phyloP scores from a whole-genome alignment of 768 basidiomycete genomes.

The Leccinellum rugosiceps region DNA sequence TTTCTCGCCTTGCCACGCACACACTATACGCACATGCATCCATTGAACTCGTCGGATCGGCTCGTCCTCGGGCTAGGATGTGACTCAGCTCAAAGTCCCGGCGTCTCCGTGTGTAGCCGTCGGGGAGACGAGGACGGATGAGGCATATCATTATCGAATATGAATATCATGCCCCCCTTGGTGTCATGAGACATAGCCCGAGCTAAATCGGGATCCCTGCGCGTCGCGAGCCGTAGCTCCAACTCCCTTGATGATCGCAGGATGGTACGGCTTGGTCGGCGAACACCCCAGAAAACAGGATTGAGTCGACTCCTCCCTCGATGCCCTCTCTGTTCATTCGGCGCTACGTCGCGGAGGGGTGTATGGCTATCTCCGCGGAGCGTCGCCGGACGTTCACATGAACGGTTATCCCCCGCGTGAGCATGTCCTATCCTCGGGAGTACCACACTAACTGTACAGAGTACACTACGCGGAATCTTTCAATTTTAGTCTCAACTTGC shows the following conservation, averaged over 20 bases:
- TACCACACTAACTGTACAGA: background rate
- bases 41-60: background rate
- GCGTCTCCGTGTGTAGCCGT: background rate
- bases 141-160: background rate
- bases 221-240: background rate
- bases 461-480: background rate
- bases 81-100: background rate
- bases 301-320: background rate
- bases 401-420: background rate
- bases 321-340: background rate
- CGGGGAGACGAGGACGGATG: background rate
- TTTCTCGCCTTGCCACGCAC: background rate
- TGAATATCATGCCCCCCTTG: background rate
- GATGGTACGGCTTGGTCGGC: background rate
- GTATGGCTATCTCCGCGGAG: constrained; percentile 1
- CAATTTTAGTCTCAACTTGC: background rate
- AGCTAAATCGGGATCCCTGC: background rate
- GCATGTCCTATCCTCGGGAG: background rate
- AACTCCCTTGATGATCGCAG: constrained; percentile 19
- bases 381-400: background rate
- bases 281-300: background rate
- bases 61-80: background rate
- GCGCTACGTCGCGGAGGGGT: background rate
- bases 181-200: constrained; percentile 4
- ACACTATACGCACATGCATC: no score